Percentiles rank a stretch among this genome's conserved stretches.
These are phyloP conservation scores for Sphaerosporella brunnea DNA, from an alignment of 495 filamentous ascomycete species.

Conservation along the genomic window DNA sequence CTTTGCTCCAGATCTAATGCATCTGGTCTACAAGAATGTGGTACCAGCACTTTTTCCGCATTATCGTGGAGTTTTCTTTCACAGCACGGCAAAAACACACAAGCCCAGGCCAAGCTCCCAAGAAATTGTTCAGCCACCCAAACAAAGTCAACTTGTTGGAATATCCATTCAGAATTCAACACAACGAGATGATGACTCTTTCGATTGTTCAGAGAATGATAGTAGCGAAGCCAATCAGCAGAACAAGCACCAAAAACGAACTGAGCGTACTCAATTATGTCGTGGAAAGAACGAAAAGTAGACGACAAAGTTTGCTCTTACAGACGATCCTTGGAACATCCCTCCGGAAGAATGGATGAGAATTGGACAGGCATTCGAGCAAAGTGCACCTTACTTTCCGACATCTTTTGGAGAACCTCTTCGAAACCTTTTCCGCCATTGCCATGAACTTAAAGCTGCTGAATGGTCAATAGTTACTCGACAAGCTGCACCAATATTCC, in stretches of 20 bases:
- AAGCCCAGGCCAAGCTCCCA: no score
- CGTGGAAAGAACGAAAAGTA: no score
- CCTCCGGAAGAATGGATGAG: background rate
- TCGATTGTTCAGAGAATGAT: no score
- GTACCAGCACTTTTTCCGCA: no score
- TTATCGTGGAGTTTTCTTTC: no score
- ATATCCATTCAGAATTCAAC: no score
- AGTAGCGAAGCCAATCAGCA: no score
- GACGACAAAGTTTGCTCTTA: conserved; percentile 7
- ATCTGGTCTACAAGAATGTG: background rate
- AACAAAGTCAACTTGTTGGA: no score
- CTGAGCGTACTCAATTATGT: background rate
- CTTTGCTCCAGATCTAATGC: background rate
- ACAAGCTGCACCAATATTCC: background rate
- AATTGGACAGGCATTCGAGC: conserved; percentile 2
- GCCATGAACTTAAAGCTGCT: conserved; percentile 7
- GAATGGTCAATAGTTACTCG: conserved; percentile 9
- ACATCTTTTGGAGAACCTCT: conserved; percentile 2
- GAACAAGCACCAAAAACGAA: no score
- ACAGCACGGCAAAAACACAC: no score
- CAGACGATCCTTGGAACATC: conserved; percentile 8
- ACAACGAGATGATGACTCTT: no score
- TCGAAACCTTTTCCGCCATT: conserved; percentile 1
- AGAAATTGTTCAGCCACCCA: no score
- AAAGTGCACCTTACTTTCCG: conserved; percentile 1